phyloP scores from a whole-genome alignment of 495 filamentous ascomycete species.

The Aspergillus mulundensis region DNA sequence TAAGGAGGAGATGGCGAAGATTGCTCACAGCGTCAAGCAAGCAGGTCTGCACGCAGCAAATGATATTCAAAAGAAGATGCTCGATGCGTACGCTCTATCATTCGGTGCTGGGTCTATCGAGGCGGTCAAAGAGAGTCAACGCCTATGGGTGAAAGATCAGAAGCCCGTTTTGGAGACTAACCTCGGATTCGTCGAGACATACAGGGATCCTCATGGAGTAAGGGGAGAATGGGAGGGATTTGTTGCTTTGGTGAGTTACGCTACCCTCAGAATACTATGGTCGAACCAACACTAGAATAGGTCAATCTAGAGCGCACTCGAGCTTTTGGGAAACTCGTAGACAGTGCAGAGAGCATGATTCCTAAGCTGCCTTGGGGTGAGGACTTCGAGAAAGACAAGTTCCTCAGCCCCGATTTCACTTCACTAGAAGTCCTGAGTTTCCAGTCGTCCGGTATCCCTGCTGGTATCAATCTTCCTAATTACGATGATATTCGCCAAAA shows the following conservation, averaged over 20 bases:
- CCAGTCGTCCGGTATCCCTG: conserved; percentile 77
- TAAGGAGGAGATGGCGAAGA: conserved; percentile 71
- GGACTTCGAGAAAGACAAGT: conserved; percentile 93
- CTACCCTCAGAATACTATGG: neutral
- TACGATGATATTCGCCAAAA: conserved; percentile 93
- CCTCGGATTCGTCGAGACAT: conserved; percentile 94
- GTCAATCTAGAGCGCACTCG: conserved; percentile 82
- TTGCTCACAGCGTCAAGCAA: conserved; percentile 64
- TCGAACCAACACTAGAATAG: conserved; percentile 32
- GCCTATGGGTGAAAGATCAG: conserved; percentile 89
- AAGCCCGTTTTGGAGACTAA: conserved; percentile 86
- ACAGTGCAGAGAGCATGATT: conserved; percentile 75
- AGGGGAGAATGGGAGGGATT: conserved; percentile 98
- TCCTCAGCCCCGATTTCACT: conserved; percentile 92
- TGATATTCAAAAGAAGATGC: conserved; percentile 80
- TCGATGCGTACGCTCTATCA: conserved; percentile 74
- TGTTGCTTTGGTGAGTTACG: conserved; percentile 60
- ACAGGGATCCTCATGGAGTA: conserved; percentile 88
- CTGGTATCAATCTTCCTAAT: conserved; percentile 78
- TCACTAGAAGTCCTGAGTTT: conserved; percentile 73
- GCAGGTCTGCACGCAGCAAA: conserved; percentile 77
- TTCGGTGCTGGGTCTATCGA: conserved; percentile 81
- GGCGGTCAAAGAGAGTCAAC: conserved; percentile 86
- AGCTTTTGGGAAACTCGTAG: conserved; percentile 84
- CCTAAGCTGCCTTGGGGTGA: conserved; percentile 81